Evolutionary conservation across 495 filamentous ascomycete genomes (phyloP), one percentile per base, ranked within the genome.

Genomic region (Clavariopsis aquatica): DNA sequence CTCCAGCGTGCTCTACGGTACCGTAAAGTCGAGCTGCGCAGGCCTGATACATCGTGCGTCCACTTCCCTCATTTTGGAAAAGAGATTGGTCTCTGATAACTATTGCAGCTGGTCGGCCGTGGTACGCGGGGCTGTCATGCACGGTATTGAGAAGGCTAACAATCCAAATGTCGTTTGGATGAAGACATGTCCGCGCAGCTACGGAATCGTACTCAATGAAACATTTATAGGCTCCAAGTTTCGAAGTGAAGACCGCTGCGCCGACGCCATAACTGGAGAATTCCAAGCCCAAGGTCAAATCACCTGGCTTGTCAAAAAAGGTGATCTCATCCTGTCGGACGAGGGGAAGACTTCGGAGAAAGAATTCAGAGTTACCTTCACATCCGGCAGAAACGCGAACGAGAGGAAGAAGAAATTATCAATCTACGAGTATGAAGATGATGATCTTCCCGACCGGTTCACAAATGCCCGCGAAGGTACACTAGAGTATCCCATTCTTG

Each of bases 101-200:
- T n/a, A 20, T 19, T n/a, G n/a, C 52, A 56, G 52, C 1, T 69
- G 66, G 66, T 60, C 66, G 6, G 66, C 66, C 20, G 66, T 69
- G 51, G 66, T 57, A 0, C 54, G 62, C 15, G 66, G 66, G 2
- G 66, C 62, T 1, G 66, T 65, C 7, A 17, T 60, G 26, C 38
- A 22, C 24, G 43, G 65, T n/a, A 68, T 59, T 29, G 60, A 57
- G 38, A 47, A 29, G 43, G 17, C n/a, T 4, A 52, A 26, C 36
- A 19, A 45, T n/a, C 23, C 1, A 41, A 59, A 62, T 34, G 17
- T 24, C 2, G 13, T 53, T n/a, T 8, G 15, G 2, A 43, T 34
- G 29, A 51, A 9, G 17, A 6, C 47, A 13, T 58, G 52, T 36
- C 45, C 41, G 10, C 22, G 46, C 8, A 59, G 29, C 55, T 65